phyloP scores from a whole-genome alignment of 2,329 filamentous ascomycete genomes.

The Pyrenochaeta sp. region DNA sequence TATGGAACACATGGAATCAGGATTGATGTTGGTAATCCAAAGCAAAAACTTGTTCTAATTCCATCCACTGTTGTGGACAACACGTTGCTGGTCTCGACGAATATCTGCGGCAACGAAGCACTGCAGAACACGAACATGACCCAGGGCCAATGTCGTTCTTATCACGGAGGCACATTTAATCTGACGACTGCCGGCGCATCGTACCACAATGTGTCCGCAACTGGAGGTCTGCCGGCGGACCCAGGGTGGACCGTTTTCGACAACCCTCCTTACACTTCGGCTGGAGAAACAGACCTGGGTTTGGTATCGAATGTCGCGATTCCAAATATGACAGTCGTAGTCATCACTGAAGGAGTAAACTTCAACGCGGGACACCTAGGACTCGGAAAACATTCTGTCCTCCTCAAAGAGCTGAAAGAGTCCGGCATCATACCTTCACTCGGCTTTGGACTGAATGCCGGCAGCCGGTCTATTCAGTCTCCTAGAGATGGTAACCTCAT shows the following conservation, averaged over 20 bases:
- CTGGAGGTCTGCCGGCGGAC: neutral
- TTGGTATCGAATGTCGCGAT: neutral
- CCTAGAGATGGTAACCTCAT: conserved; percentile 1
- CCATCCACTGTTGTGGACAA: conserved; percentile 4
- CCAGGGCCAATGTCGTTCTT: neutral
- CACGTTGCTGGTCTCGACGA: conserved; percentile 1
- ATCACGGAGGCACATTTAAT: conserved; percentile 2
- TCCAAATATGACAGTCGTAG: conserved; percentile 4
- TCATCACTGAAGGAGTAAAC: conserved; percentile 1
- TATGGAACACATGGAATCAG: neutral
- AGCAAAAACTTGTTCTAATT: neutral
- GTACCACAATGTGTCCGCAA: neutral
- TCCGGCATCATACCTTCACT: neutral
- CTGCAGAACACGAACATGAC: neutral
- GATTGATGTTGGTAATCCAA: neutral
- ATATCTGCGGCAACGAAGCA: neutral
- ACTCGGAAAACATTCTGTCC: neutral
- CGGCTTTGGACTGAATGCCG: conserved; percentile 3
- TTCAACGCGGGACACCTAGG: conserved; percentile 4
- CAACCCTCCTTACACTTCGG: neutral
- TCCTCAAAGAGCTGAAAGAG: neutral
- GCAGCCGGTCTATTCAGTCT: neutral
- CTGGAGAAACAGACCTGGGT: conserved; percentile 1
- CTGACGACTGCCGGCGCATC: neutral
- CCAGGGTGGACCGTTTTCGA: neutral